phyloP scores from a whole-genome alignment of 805 yeast species.

The Saccharomycopsis schoenii region DNA sequence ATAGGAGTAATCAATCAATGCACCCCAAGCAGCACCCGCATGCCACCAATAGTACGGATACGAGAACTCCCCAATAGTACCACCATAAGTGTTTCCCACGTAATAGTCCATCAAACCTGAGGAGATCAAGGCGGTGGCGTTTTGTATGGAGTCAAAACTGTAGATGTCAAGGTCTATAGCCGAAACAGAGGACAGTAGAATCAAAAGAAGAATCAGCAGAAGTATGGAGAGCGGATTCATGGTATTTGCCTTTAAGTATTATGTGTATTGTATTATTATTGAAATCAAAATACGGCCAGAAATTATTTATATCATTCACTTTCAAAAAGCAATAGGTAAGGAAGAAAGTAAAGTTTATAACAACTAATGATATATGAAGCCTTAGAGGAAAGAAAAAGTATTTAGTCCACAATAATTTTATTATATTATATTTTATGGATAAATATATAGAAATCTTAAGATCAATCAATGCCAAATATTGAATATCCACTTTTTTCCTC shows the following conservation, averaged over 20 bases:
- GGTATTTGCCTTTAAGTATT: background rate
- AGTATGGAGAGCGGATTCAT: background rate
- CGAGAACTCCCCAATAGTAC: constrained; percentile 78
- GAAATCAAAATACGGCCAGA: too few relatives aligned
- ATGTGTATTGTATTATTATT: background rate
- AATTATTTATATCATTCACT: too few relatives aligned
- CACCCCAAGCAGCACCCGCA: constrained; percentile 94
- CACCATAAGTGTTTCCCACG: constrained; percentile 57
- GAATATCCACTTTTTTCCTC: background rate
- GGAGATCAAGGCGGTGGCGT: constrained; percentile 52
- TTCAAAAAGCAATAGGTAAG: too few relatives aligned
- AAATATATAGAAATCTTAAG: background rate
- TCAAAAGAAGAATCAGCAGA: background rate
- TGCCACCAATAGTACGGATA: constrained; percentile 98
- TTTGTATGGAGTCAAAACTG: constrained; percentile 23
- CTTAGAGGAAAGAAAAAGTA: too few relatives aligned
- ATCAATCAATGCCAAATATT: background rate
- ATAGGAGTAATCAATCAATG: constrained; percentile 68
- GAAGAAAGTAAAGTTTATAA: too few relatives aligned
- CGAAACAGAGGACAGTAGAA: constrained; percentile 20
- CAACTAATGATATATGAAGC: too few relatives aligned
- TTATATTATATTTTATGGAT: too few relatives aligned
- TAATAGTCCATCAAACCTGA: constrained; percentile 78
- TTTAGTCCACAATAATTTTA: too few relatives aligned
- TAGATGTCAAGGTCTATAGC: constrained; percentile 22